phyloP scores from a whole-genome alignment of 768 basidiomycete species.

The Mycena maculata region DNA sequence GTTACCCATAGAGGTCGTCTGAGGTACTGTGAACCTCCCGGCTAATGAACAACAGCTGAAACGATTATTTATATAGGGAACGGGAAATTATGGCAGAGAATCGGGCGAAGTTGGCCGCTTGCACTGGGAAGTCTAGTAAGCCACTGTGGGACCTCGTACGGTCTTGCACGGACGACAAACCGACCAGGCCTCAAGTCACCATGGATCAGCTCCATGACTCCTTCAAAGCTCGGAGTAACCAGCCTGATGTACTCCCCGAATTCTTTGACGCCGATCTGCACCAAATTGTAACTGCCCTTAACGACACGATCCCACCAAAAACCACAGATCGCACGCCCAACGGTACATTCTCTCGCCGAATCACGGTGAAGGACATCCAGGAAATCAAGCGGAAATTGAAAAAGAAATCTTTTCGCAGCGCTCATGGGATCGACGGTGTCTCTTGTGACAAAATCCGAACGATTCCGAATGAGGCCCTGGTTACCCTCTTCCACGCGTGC shows the following conservation, averaged over 20 bases:
- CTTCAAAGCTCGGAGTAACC: not conserved
- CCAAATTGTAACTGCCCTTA: not conserved
- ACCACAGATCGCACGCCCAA: not conserved
- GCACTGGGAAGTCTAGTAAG: not conserved
- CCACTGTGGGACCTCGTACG: not conserved
- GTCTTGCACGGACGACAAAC: not conserved
- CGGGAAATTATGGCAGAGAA: not conserved
- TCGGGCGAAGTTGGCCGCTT: not conserved
- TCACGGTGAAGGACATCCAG: not conserved
- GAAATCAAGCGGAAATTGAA: not conserved
- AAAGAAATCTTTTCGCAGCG: not conserved
- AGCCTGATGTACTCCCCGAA: not conserved
- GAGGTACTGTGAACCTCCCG: too few relatives aligned
- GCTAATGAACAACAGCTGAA: too few relatives aligned
- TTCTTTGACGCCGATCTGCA: constrained; percentile 1
- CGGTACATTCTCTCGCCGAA: not conserved
- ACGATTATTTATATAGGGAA: too few relatives aligned
- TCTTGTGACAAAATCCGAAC: constrained; percentile 1
- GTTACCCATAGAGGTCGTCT: too few relatives aligned
- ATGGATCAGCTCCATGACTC: not conserved
- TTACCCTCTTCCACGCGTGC: constrained; percentile 1
- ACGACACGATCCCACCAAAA: not conserved
- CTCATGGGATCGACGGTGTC: not conserved
- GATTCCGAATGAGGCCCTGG: constrained; percentile 3
- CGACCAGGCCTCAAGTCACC: not conserved